A percentile compares a stretch with the other conserved stretches of the same genome.
phyloP scores from a whole-genome alignment of 768 basidiomycete genomes.

The Galerina marginata region DNA sequence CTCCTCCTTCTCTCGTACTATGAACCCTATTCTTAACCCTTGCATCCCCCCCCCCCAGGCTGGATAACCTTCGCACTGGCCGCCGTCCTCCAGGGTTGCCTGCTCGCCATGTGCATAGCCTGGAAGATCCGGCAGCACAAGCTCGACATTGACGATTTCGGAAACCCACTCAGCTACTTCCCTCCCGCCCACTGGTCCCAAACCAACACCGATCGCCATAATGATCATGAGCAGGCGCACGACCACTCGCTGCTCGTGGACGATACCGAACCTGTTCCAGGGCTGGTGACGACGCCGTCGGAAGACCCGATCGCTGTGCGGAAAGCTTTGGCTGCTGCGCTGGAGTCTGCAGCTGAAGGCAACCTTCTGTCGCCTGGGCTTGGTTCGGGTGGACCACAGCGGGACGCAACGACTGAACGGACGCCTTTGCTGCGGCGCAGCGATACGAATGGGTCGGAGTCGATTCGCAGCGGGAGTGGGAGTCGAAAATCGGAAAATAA shows the following conservation, averaged over 20 bases:
- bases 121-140: slow-evolving; percentile 83
- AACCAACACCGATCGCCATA: neutral
- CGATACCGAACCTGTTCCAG: slow-evolving; percentile 15
- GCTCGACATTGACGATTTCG: slow-evolving; percentile 90
- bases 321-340: slow-evolving; percentile 8
- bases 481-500: neutral
- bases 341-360: slow-evolving; percentile 17
- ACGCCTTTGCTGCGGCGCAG: slow-evolving; percentile 19
- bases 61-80: slow-evolving; percentile 85
- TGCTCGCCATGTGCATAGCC: slow-evolving; percentile 83
- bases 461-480: neutral
- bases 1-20: neutral
- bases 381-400: neutral
- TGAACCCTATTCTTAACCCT: neutral
- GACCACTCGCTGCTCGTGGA: neutral
- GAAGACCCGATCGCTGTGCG: slow-evolving; percentile 16
- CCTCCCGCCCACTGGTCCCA: neutral
- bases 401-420: slow-evolving; percentile 10
- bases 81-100: slow-evolving; percentile 80
- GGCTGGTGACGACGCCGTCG: slow-evolving; percentile 9
- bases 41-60: slow-evolving; percentile 45
- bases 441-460: neutral
- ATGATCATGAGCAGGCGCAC: neutral
- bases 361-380: slow-evolving; percentile 8
- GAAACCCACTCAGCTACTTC: slow-evolving; percentile 45